These are phyloP conservation scores for Dalbergia oliveri DNA, from an alignment of 306 rosid genomes.

Conservation along the genomic window DNA sequence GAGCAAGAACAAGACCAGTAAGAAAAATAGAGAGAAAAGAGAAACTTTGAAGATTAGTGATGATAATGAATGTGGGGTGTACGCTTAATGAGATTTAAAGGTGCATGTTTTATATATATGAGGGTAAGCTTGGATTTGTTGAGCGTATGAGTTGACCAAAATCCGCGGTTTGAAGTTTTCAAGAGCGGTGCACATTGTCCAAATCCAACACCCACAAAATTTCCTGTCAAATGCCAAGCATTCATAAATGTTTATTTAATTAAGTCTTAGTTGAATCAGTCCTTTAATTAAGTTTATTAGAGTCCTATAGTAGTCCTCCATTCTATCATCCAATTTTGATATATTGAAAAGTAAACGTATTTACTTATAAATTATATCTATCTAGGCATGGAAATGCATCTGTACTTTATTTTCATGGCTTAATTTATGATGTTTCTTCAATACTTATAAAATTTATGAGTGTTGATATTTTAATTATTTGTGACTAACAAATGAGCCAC, in stretches of 20 bases:
- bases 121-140: background rate
- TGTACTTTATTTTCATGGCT: background rate
- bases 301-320: too few relatives aligned
- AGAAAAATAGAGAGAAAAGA: background rate
- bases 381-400: too few relatives aligned
- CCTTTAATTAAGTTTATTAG: background rate
- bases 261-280: conserved; percentile 16
- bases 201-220: conserved; percentile 39
- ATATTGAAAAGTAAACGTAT: too few relatives aligned
- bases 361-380: too few relatives aligned
- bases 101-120: background rate
- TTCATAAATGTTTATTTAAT: conserved; percentile 32
- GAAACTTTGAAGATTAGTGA: conserved; percentile 13
- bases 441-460: background rate
- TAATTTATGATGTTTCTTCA: too few relatives aligned
- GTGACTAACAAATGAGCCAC: background rate
- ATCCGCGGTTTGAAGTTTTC: conserved; percentile 52
- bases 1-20: background rate
- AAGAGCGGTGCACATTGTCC: conserved; percentile 34
- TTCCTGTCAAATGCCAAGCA: conserved; percentile 26
- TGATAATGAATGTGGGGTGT: conserved; percentile 5
- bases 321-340: too few relatives aligned
- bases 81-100: conserved; percentile 20
- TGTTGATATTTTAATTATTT: background rate
- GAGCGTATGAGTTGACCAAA: conserved; percentile 31